A percentile compares a stretch with the other conserved stretches of the same genome.
Conservation (phyloP, 352 stramenopile genomes). For the Phytophthora cryptogea region DNA sequence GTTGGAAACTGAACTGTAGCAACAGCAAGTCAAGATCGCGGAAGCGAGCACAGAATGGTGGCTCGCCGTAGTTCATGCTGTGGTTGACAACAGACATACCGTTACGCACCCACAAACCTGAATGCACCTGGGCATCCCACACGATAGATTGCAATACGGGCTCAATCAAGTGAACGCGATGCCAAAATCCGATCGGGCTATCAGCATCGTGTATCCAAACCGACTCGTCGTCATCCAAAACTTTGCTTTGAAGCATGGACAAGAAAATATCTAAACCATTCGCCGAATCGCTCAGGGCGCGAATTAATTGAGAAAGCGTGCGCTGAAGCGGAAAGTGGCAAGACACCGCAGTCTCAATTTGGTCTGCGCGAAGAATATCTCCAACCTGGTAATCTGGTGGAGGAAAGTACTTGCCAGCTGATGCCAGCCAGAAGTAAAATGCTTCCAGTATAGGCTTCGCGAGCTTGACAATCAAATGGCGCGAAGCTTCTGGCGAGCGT, state of each 20-base stretch:
- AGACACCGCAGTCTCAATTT: constrained; percentile 69
- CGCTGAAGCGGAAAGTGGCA: constrained; percentile 85
- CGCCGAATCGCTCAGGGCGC: constrained; percentile 63
- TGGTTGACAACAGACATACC: constrained; percentile 86
- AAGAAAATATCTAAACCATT: constrained; percentile 65
- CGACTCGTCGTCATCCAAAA: constrained; percentile 29
- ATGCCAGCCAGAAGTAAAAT: constrained; percentile 84
- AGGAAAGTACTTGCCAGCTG: constrained; percentile 79
- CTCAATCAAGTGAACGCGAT: constrained; percentile 79
- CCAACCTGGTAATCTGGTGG: constrained; percentile 59
- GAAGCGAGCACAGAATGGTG: constrained; percentile 84
- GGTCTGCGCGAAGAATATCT: constrained; percentile 54
- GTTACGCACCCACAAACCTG: constrained; percentile 84
- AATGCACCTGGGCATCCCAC: constrained; percentile 89
- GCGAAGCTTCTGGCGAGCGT: constrained; percentile 27
- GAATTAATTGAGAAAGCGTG: constrained; percentile 72
- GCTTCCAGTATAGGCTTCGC: constrained; percentile 71
- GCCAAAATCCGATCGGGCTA: constrained; percentile 77
- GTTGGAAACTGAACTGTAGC: constrained; percentile 77
- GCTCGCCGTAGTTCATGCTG: constrained; percentile 91
- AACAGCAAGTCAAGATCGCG: constrained; percentile 83
- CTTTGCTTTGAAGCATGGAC: constrained; percentile 45
- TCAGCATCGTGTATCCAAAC: constrained; percentile 67
- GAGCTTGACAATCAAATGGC: constrained; percentile 55
- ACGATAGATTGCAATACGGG: constrained; percentile 82